Base-by-base conservation (phyloP, 2,329 filamentous ascomycete genomes). In the Paraconiothyrium brasiliense region DNA sequence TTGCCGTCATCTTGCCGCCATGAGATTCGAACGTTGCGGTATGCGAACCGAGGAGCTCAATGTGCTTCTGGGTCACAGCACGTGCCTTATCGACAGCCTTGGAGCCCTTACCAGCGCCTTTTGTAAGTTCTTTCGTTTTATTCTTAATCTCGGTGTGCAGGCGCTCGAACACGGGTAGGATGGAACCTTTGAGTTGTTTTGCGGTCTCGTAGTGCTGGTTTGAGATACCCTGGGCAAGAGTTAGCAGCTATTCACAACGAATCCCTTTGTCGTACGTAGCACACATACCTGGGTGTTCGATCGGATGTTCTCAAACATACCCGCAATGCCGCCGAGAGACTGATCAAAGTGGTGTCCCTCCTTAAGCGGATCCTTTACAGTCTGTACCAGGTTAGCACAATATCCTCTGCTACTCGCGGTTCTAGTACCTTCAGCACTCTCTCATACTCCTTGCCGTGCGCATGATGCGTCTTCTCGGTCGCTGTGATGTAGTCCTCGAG, bases 71-170 rank as follows among this genome's bases (percentile, higher is more conserved):
- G 0, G 94, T 97, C 7, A 82, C 83, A 70, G 89, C 88, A 63
- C 94, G 91, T 9, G 92, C 89, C 83, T 97, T 97, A 64, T 97
- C 93, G 24, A 99, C 93, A 54, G 92, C 89, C 83, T 98, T 99
- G 68, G 92, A 89, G 16, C 90, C 87, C 84, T 96, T 97, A 63
- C 89, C 87, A 24, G 92, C 92, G 9, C 94, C 94, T 64, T 89
- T 86, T 47, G 87, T 85, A 54, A 99, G 86, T 80, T 97, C 94
- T 84, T 98, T 98, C 66, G 88, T 86, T 84, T 98, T 98, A 82
- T 91, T 89, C 86, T 98, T 99, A 84, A 99, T 95, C 79, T 98
- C 95, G 78, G 92, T 90, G 83, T 98, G 94, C 52, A 99, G 85
- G 56, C 93, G 91, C 71, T 96, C 92, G 75, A 99, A 90, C 66